Percentiles rank a stretch among this genome's conserved stretches.
Conservation (phyloP, 352 stramenopile genomes). For the Globisporangium perplexum region DNA sequence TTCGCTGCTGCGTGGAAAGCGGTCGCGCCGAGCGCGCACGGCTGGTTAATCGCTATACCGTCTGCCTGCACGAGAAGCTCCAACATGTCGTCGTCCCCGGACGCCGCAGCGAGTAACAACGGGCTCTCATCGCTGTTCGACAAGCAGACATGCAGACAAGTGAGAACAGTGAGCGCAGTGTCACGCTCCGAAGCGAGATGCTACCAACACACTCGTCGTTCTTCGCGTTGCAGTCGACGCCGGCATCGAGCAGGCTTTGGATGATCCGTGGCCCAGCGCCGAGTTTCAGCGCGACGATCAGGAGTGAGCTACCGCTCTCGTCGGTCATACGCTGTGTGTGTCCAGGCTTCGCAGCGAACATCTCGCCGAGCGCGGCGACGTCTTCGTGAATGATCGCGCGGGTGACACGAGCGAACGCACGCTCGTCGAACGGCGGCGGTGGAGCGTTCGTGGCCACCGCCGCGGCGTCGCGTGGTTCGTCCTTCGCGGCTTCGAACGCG, state of each 20-base stretch:
- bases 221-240: conserved; percentile 37
- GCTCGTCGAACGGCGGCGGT: conserved; percentile 1
- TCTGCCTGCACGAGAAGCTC: conserved; percentile 18
- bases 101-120: conserved; percentile 48
- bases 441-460: background rate
- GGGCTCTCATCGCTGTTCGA: conserved; percentile 37
- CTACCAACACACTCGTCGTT: conserved; percentile 46
- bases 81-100: conserved; percentile 31
- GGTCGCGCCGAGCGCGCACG: conserved; percentile 37
- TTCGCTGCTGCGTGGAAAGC: conserved; percentile 57
- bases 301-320: conserved; percentile 40
- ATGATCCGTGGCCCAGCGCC: conserved; percentile 24
- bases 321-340: conserved; percentile 17
- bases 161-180: background rate
- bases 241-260: conserved; percentile 21
- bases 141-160: background rate
- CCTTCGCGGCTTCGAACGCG: background rate
- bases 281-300: conserved; percentile 38
- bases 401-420: conserved; percentile 18
- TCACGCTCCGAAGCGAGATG: background rate
- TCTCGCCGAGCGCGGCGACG: conserved; percentile 14
- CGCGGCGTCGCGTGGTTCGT: no score
- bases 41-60: conserved; percentile 33
- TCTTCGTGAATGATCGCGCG: conserved; percentile 20
- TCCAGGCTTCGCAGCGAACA: conserved; percentile 1